phyloP scores from a whole-genome alignment of 257 asterid species.

The Lithospermum erythrorhizon region DNA sequence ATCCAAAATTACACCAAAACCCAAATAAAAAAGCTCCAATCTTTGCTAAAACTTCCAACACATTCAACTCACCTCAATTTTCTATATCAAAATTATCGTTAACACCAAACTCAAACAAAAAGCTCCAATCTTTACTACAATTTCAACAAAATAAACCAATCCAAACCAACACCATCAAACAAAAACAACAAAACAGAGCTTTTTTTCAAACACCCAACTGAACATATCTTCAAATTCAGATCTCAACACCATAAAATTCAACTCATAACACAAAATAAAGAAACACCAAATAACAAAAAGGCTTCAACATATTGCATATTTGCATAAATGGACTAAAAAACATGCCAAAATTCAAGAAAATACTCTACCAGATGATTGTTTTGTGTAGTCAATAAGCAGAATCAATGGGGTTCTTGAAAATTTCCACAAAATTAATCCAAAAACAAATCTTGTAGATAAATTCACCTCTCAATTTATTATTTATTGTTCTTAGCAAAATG shows the following conservation, averaged over 20 bases:
- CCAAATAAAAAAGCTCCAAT: not conserved
- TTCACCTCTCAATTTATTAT: no score
- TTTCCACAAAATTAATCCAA: not conserved
- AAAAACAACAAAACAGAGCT: slow-evolving; percentile 4
- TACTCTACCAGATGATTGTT: not conserved
- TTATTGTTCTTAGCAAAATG: no score
- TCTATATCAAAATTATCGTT: no score
- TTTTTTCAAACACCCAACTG: not conserved
- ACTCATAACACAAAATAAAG: not conserved
- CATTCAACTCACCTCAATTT: no score
- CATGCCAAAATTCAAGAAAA: not conserved
- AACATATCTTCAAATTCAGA: not conserved
- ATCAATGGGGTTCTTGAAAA: not conserved
- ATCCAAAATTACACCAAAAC: slow-evolving; percentile 10
- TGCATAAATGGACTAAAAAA: not conserved
- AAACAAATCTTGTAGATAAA: no score
- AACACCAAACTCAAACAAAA: slow-evolving; percentile 6
- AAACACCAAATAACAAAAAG: not conserved
- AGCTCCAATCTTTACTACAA: not conserved
- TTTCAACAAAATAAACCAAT: not conserved
- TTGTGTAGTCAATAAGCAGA: no score
- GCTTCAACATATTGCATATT: not conserved
- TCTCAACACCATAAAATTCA: not conserved
- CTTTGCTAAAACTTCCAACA: not conserved
- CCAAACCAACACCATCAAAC: slow-evolving; percentile 1